Conservation (phyloP, 2,329 filamentous ascomycete species). For the Fusarium neocosmosporiellum region DNA sequence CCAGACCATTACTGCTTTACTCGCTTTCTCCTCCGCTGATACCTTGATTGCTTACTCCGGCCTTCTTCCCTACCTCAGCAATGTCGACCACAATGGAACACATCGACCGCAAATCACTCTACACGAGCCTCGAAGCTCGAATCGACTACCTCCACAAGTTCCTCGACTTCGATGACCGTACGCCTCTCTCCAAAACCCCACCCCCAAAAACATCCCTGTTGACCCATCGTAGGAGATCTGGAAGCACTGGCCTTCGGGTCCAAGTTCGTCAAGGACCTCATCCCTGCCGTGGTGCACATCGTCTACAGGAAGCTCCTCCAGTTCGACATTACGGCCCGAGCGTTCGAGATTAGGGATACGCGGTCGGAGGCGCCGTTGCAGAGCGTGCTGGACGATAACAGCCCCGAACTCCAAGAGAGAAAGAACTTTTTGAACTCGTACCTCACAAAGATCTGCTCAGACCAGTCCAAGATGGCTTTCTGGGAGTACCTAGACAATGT, state of each 20-base stretch:
- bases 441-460: constrained; percentile 21
- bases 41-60: not conserved
- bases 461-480: constrained; percentile 25
- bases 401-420: constrained; percentile 14
- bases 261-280: constrained; percentile 27
- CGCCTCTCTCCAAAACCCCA: not conserved
- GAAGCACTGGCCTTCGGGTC: constrained; percentile 25
- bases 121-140: constrained; percentile 26
- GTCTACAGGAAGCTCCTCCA: constrained; percentile 28
- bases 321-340: constrained; percentile 26
- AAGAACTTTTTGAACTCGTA: constrained; percentile 27
- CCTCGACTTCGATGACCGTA: constrained; percentile 25
- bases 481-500: constrained; percentile 28
- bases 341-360: constrained; percentile 18
- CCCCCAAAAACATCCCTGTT: not conserved
- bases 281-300: constrained; percentile 22
- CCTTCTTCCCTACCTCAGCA: not conserved
- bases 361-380: constrained; percentile 16
- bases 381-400: constrained; percentile 6
- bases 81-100: constrained; percentile 5
- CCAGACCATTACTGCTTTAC: not conserved
- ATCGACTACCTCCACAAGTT: constrained; percentile 26
- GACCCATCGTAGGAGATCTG: constrained; percentile 8
- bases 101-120: constrained; percentile 25
- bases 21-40: not conserved